Percentiles rank a stretch among this genome's conserved stretches.
Evolutionary conservation across 2,329 filamentous ascomycete species (phyloP).

Genomic region (Pseudopyricularia cyperi): DNA sequence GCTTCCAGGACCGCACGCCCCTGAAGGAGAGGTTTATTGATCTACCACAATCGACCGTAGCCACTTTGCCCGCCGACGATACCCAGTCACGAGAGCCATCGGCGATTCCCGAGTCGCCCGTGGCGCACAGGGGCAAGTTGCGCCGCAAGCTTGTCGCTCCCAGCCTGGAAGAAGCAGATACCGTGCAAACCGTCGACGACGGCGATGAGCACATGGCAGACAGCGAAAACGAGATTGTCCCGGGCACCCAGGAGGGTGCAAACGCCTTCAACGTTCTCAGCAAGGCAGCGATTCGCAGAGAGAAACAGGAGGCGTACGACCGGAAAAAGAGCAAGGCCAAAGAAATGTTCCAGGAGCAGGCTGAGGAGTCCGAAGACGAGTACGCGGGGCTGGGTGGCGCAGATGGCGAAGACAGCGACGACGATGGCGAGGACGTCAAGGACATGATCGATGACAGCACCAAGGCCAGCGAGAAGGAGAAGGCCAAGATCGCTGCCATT

Average conservation of each 20-base stretch:
- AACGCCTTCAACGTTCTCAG: conserved; percentile 15
- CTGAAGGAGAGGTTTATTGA: conserved; percentile 54
- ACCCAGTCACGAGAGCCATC: conserved; percentile 11
- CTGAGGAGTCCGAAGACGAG: conserved; percentile 95
- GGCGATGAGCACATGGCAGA: conserved; percentile 5
- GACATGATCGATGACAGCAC: conserved; percentile 85
- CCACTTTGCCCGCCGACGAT: conserved; percentile 45
- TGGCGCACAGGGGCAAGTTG: conserved; percentile 46
- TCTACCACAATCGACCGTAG: conserved; percentile 52
- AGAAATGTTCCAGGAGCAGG: conserved; percentile 81
- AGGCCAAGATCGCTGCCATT: conserved; percentile 70
- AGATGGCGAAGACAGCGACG: conserved; percentile 74
- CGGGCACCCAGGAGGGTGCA: background rate
- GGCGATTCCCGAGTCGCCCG: conserved; percentile 45
- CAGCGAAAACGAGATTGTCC: background rate
- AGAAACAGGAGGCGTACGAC: conserved; percentile 52
- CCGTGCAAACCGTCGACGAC: conserved; percentile 7
- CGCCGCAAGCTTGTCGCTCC: conserved; percentile 31
- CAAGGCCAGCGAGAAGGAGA: conserved; percentile 62
- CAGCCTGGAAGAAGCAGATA: conserved; percentile 25
- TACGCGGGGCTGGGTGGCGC: conserved; percentile 87
- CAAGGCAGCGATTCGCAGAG: conserved; percentile 36
- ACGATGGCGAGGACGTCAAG: conserved; percentile 59
- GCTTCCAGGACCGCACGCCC: conserved; percentile 62
- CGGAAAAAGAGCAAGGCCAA: conserved; percentile 80